Evolutionary conservation across 768 basidiomycete species (phyloP), one percentile per base, ranked within the genome.

Genomic region (Suillus fuscotomentosus): DNA sequence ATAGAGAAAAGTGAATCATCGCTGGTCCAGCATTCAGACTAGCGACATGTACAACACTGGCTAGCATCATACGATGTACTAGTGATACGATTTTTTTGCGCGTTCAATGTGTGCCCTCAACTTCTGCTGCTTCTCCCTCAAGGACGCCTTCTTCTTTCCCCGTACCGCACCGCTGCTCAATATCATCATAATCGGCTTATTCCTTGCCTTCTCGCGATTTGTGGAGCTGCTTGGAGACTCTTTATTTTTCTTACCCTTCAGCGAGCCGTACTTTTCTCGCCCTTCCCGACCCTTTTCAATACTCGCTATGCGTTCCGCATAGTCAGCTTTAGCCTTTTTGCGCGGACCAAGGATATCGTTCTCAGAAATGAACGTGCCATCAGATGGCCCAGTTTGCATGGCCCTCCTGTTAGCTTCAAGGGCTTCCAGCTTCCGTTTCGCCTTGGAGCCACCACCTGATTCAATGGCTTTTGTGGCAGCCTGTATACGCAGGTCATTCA

Each of bases 141-240:
- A 75, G 1, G 88, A 90, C 27, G 88, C 88, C 79, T 90, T 92
- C 80, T 92, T 94, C 80, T 95, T 94, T 1, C 91, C 82, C 67
- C 82, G 81, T n/a, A 94, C 91, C 2, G 88, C 86, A 1, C 83
- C 84, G 64, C 90, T 92, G 59, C 88, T 83, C 66, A 94, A 78
- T 61, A 94, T 88, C 93, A 94, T 95, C 95, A 97, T 96, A 68
- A 97, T 85, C 31, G 95, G 95, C 76, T 98, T 97, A 76, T 96
- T 95, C 73, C 91, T 85, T 45, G 88, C 86, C 85, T 97, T 97
- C 79, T 97, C 93, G 72, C 87, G 83, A 76, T 97, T 97, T 41
- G 95, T 97, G 63, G 91, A 88, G 72, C 92, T 94, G 76, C 92
- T 94, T 65, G 89, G 87, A 13, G 80, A 77, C 42, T 82, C 92